These are phyloP conservation scores for Nigrospora osmanthi DNA, from an alignment of 2,329 filamentous ascomycete species.

Conservation along the genomic window DNA sequence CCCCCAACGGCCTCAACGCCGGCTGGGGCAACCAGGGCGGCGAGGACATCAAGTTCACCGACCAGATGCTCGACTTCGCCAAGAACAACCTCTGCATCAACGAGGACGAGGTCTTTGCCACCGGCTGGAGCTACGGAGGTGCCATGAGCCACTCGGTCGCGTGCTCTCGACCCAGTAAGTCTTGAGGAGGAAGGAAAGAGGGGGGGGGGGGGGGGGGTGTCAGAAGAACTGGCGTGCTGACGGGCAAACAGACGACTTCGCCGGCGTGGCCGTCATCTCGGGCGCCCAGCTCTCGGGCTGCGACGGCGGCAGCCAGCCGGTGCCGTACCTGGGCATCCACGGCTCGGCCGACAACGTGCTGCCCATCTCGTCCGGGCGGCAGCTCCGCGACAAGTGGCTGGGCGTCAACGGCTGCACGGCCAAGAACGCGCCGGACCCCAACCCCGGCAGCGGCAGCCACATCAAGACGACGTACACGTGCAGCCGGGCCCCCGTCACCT, in stretches of 20 bases:
- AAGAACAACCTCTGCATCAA: conserved; percentile 33
- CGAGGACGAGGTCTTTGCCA: conserved; percentile 29
- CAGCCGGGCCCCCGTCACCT: conserved; percentile 15
- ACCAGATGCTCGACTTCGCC: conserved; percentile 26
- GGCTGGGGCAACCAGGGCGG: conserved; percentile 34
- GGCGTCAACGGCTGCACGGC: conserved; percentile 25
- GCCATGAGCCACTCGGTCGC: conserved; percentile 33
- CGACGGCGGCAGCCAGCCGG: conserved; percentile 25
- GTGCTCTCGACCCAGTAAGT: conserved; percentile 25
- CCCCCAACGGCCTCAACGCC: conserved; percentile 30
- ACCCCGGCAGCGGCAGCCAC: conserved; percentile 8
- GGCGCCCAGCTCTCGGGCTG: conserved; percentile 25
- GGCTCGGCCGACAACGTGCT: conserved; percentile 28
- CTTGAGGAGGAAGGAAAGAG: too few species aligned
- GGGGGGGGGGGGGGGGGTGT: too few species aligned
- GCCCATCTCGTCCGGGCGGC: conserved; percentile 21
- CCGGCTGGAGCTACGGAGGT: conserved; percentile 36
- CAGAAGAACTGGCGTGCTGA: too few species aligned
- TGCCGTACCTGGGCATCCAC: conserved; percentile 31
- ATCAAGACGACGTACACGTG: conserved; percentile 20
- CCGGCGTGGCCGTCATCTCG: conserved; percentile 27
- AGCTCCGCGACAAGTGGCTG: conserved; percentile 28
- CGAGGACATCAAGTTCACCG: conserved; percentile 31
- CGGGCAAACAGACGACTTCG: conserved; percentile 14
- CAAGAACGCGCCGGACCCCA: conserved; percentile 13